Conservation (phyloP, 2,329 filamentous ascomycete genomes). For the Botrytis pseudocinerea region DNA sequence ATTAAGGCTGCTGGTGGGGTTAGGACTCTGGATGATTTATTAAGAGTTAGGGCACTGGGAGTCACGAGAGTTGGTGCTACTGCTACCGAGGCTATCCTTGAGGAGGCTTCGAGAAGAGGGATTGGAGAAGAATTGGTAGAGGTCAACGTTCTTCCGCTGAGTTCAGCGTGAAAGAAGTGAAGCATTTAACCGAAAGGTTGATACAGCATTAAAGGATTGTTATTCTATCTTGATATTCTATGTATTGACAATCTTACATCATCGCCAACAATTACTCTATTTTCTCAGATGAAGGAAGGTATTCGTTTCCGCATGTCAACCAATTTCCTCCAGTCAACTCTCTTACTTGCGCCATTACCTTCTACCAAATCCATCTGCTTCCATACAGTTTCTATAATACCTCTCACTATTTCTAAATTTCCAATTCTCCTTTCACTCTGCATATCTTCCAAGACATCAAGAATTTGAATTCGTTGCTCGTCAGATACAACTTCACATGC, state of each 20-base stretch:
- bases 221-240: not conserved
- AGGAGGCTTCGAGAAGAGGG: conserved; percentile 53
- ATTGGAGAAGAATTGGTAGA: conserved; percentile 41
- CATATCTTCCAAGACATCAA: conserved; percentile 47
- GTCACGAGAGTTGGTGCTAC: conserved; percentile 58
- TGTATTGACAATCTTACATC: not conserved
- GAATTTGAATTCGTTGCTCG: conserved; percentile 45
- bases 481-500: conserved; percentile 49
- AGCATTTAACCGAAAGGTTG: not conserved
- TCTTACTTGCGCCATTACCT: not conserved
- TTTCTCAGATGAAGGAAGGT: conserved; percentile 22
- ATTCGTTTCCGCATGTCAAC: conserved; percentile 18
- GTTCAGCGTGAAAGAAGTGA: not conserved
- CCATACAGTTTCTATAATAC: conserved; percentile 49
- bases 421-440: conserved; percentile 47
- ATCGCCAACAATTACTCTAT: conserved; percentile 16
- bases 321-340: conserved; percentile 24
- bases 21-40: conserved; percentile 55
- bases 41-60: conserved; percentile 55
- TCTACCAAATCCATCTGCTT: conserved; percentile 47
- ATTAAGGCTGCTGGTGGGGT: conserved; percentile 61
- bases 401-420: conserved; percentile 48
- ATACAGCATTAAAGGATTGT: not conserved
- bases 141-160: conserved; percentile 27
- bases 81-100: conserved; percentile 54